Conservation (phyloP, 495 filamentous ascomycete species). For the Penicillium antarcticum region DNA sequence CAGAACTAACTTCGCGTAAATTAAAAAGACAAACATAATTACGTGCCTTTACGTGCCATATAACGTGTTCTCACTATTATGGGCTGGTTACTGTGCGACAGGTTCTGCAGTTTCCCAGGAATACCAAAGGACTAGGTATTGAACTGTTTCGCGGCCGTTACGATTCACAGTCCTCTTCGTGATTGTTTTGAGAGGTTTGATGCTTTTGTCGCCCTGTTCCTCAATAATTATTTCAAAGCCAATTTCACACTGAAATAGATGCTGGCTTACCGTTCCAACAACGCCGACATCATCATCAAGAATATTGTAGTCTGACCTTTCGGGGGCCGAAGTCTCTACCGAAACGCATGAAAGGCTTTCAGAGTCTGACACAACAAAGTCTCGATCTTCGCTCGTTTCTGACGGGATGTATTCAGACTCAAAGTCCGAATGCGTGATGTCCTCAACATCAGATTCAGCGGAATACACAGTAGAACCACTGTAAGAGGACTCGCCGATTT, state of each 20-base stretch:
- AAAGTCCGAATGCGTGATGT: not conserved
- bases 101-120: conserved; percentile 3
- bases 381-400: conserved; percentile 9
- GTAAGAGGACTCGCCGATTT: not conserved
- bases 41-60: not conserved
- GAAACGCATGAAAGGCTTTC: not conserved
- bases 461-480: not conserved
- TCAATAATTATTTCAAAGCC: not conserved
- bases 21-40: no score
- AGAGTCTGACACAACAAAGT: conserved; percentile 5
- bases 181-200: conserved; percentile 1
- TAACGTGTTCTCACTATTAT: no score
- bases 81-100: no score
- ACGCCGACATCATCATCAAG: not conserved
- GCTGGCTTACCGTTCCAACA: not conserved
- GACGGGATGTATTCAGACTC: conserved; percentile 5
- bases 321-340: not conserved
- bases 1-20: no score
- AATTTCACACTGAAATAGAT: not conserved
- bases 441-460: not conserved
- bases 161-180: not conserved
- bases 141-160: not conserved
- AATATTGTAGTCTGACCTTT: not conserved
- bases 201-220: not conserved
- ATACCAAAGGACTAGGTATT: conserved; percentile 5